Evolutionary conservation across 768 basidiomycete genomes (phyloP), one percentile per base, ranked within the genome.

Genomic region (Lanmaoa pseudosensibilis): DNA sequence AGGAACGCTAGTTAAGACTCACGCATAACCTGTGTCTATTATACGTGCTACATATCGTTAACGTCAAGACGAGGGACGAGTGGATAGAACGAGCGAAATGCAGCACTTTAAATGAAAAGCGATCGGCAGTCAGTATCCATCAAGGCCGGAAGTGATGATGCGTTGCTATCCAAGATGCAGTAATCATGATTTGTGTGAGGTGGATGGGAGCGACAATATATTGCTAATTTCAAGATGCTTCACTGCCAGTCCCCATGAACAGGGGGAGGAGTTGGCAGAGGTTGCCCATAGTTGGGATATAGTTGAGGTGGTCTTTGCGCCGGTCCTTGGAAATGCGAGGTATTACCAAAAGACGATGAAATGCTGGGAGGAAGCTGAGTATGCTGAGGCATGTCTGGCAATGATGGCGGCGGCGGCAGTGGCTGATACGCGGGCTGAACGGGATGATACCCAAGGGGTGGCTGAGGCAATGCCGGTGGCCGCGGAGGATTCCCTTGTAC

Each of bases 381-480:
- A 30, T 63, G 69, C 30, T 70, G 70, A 49, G 71, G 61, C 25
- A 66, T 64, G 37, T 72, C 64, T 32, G 69, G 69, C 19, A 69
- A 63, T 36, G 72, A 61, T 19, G 76, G 74, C 0, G 69, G 73
- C 1, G 71, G 69, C 12, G 75, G 75, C 30, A 71, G 61, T 16
- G 73, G 69, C 53, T 65, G 75, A 55, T 69, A 74, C 19, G 72
- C 67, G 19, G 75, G 71, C 23, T 80, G 79, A n/a, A 73, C 54
- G 50, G 76, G 72, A 46, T 76, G 75, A 52, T 79, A 78, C 52
- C 71, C 73, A 23, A 74, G 60, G 13, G 79, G 83, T 25, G 78
- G 81, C 33, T 78, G 78, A 50, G 83, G 84, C 21, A 87, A 73
- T 61, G 79, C 77, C 9, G 80, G 74, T 37, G 76, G 78, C 46